phyloP scores from a whole-genome alignment of 805 yeast genomes.

The Metschnikowia hibisci region DNA sequence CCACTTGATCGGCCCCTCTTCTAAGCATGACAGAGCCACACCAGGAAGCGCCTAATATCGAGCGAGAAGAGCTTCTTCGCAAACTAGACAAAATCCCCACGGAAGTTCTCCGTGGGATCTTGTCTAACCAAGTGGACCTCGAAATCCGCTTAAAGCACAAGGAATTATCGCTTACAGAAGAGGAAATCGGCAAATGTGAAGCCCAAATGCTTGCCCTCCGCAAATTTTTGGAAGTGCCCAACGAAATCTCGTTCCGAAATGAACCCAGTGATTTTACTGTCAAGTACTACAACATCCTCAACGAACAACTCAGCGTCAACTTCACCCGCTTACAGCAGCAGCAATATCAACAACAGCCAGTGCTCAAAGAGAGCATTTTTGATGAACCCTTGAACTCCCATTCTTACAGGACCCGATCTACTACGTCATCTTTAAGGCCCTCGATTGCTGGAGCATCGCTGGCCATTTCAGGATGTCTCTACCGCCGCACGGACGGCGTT shows the following conservation, averaged over 20 bases:
- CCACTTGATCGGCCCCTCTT: background rate
- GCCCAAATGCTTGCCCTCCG: slow-evolving; percentile 52
- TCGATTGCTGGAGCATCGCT: slow-evolving; percentile 21
- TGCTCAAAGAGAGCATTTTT: slow-evolving; percentile 14
- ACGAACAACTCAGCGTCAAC: slow-evolving; percentile 30
- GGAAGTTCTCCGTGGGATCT: slow-evolving; percentile 21
- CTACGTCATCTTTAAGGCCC: slow-evolving; percentile 53
- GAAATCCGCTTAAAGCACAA: slow-evolving; percentile 59
- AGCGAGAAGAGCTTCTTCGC: slow-evolving; percentile 13
- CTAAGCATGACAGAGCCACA: background rate
- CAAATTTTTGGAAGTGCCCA: slow-evolving; percentile 41
- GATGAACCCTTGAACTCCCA: slow-evolving; percentile 16
- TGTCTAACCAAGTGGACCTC: slow-evolving; percentile 49
- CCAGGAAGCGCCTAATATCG: slow-evolving; percentile 6
- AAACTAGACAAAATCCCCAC: slow-evolving; percentile 19
- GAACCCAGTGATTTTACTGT: slow-evolving; percentile 45
- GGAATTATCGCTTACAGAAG: slow-evolving; percentile 47
- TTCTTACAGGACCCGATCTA: slow-evolving; percentile 46
- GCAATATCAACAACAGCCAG: slow-evolving; percentile 13
- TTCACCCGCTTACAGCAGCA: slow-evolving; percentile 26
- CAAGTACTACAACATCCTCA: slow-evolving; percentile 38
- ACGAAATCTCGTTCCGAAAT: slow-evolving; percentile 34
- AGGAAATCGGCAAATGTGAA: slow-evolving; percentile 55
- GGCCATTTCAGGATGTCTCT: slow-evolving; percentile 46
- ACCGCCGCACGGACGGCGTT: slow-evolving; percentile 66